These are phyloP conservation scores for Ambrosia hybrid DNA, from an alignment of 140 eudicot genomes.

Conservation along the genomic window DNA sequence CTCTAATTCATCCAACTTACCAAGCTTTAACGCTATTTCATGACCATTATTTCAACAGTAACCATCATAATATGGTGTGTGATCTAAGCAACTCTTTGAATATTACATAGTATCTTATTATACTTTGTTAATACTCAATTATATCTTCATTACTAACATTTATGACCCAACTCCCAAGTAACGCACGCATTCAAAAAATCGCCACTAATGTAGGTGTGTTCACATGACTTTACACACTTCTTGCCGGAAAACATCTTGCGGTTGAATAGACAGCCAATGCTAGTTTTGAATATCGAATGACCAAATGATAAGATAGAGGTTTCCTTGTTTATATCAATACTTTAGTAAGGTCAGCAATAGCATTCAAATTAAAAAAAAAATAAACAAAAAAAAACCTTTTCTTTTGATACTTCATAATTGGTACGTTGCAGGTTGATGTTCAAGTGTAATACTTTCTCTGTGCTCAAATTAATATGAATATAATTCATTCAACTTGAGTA, in stretches of 20 bases:
- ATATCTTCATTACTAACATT: too few species aligned
- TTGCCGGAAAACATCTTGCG: background rate
- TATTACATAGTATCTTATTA: too few species aligned
- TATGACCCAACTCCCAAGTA: background rate
- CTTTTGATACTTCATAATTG: background rate
- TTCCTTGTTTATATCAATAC: background rate
- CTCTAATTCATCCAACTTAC: too few species aligned
- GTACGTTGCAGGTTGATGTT: background rate
- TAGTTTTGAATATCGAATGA: background rate
- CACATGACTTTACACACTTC: background rate
- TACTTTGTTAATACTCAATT: too few species aligned
- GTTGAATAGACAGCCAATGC: background rate
- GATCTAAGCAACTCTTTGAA: too few species aligned
- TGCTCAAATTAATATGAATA: too few species aligned
- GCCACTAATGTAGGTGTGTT: background rate
- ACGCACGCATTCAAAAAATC: background rate
- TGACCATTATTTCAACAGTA: too few species aligned
- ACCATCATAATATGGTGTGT: too few species aligned
- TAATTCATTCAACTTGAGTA: background rate
- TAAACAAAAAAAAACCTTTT: too few species aligned
- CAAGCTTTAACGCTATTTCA: too few species aligned
- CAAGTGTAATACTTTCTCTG: too few species aligned
- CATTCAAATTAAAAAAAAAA: too few species aligned
- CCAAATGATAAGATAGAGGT: background rate
- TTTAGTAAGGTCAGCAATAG: background rate